phyloP scores from a whole-genome alignment of 2,329 filamentous ascomycete species.

The Colletotrichum truncatum region DNA sequence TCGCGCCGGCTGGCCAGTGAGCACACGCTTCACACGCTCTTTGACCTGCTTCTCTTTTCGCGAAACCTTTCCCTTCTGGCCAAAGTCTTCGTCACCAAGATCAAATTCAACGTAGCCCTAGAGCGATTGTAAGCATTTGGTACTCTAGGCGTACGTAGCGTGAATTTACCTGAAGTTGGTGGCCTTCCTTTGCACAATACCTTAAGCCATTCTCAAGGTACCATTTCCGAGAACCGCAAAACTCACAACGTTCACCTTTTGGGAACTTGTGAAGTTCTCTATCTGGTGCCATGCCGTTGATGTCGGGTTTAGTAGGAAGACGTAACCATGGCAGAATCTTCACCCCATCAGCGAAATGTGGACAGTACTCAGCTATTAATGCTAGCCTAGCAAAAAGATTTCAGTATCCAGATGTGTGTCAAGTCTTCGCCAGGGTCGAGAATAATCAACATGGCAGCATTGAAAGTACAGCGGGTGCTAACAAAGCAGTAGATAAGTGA shows the following conservation, averaged over 20 bases:
- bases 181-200: conserved; percentile 79
- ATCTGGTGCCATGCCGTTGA: conserved; percentile 47
- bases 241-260: conserved; percentile 63
- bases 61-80: conserved; percentile 62
- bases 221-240: conserved; percentile 77
- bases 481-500: no score
- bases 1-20: conserved; percentile 74
- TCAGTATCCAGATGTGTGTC: neutral
- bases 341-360: neutral
- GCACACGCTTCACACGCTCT: conserved; percentile 62
- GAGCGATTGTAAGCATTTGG: neutral
- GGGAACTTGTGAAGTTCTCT: conserved; percentile 60
- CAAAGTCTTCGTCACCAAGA: conserved; percentile 73
- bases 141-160: neutral
- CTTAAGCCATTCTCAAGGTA: conserved; percentile 79
- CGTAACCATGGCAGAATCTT: neutral
- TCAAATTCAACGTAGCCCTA: conserved; percentile 66
- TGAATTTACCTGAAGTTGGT: conserved; percentile 74
- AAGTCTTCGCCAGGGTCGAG: no score
- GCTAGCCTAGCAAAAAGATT: neutral
- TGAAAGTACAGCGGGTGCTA: no score
- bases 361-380: neutral
- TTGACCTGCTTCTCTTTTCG: conserved; percentile 67
- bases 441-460: no score
- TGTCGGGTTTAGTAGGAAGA: neutral